phyloP scores from a whole-genome alignment of 495 filamentous ascomycete species.

The Amniculicola lignicola region DNA sequence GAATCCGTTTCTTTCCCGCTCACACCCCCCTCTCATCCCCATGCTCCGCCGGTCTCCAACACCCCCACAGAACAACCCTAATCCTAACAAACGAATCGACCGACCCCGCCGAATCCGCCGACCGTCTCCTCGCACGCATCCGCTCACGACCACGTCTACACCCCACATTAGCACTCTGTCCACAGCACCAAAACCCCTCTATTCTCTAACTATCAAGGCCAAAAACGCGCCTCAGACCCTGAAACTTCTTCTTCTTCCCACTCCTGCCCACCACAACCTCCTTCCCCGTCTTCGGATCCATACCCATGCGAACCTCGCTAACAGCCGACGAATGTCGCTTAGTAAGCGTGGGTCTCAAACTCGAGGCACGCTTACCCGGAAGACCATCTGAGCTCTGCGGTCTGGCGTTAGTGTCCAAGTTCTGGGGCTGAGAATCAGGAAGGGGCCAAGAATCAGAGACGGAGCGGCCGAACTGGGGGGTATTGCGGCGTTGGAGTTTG shows the following conservation, averaged over 20 bases:
- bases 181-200: slow-evolving; percentile 12
- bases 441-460: slow-evolving; percentile 37
- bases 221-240: slow-evolving; percentile 54
- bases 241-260: slow-evolving; percentile 61
- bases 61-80: neutral
- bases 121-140: neutral
- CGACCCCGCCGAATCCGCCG: neutral
- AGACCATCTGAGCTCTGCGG: slow-evolving; percentile 34
- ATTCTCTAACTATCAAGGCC: slow-evolving; percentile 54
- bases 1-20: too few species aligned
- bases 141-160: neutral
- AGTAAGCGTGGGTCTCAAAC: slow-evolving; percentile 22
- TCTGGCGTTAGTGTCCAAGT: slow-evolving; percentile 24
- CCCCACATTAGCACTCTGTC: slow-evolving; percentile 2
- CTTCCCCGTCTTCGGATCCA: slow-evolving; percentile 23
- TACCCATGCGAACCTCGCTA: slow-evolving; percentile 1
- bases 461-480: slow-evolving; percentile 29
- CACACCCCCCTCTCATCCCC: too few species aligned
- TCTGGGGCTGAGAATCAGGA: slow-evolving; percentile 22
- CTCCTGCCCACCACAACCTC: slow-evolving; percentile 33
- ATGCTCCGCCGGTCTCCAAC: neutral
- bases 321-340: slow-evolving; percentile 27
- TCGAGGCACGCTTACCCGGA: neutral
- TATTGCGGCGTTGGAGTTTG: slow-evolving; percentile 31
- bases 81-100: neutral